Percentiles rank a stretch among this genome's conserved stretches.
Conservation (phyloP, 1,139 yeast species). For the Scheffersomyces cryptocercus region DNA sequence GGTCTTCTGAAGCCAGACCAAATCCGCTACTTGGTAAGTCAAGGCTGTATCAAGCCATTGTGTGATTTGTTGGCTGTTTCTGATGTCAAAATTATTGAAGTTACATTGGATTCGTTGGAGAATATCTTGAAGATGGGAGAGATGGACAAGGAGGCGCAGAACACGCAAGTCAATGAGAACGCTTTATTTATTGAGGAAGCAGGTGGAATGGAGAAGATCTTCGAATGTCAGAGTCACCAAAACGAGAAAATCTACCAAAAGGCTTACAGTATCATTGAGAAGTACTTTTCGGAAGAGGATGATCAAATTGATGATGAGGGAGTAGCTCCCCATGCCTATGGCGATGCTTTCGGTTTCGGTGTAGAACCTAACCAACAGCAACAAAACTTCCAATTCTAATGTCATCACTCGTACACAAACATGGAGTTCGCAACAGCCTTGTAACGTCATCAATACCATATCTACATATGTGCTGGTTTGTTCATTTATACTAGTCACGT, state of each 20-base stretch:
- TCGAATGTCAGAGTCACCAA: slow-evolving; percentile 87
- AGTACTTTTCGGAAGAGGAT: slow-evolving; percentile 85
- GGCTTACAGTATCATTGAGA: slow-evolving; percentile 87
- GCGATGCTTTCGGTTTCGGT: slow-evolving; percentile 88
- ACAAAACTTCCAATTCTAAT: slow-evolving; percentile 50
- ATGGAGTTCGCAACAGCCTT: neutral
- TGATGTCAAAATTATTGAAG: slow-evolving; percentile 90
- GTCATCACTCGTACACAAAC: neutral
- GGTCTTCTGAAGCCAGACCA: slow-evolving; percentile 92
- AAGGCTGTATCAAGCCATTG: slow-evolving; percentile 96
- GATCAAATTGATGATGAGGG: slow-evolving; percentile 73
- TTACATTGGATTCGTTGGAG: slow-evolving; percentile 91
- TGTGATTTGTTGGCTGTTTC: slow-evolving; percentile 89
- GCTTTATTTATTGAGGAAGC: slow-evolving; percentile 95
- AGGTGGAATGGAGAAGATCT: slow-evolving; percentile 96
- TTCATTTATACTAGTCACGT: too few relatives aligned
- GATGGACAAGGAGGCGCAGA: slow-evolving; percentile 78
- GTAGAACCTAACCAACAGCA: slow-evolving; percentile 50
- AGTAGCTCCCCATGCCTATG: slow-evolving; percentile 79
- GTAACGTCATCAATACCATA: too few relatives aligned
- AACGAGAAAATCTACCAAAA: slow-evolving; percentile 91
- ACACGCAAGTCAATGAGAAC: slow-evolving; percentile 72
- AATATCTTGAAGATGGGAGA: slow-evolving; percentile 95
- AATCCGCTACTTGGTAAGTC: slow-evolving; percentile 85
- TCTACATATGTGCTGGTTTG: too few relatives aligned